Evolutionary conservation across 2,329 filamentous ascomycete genomes (phyloP).

Genomic region (Septoria linicola): DNA sequence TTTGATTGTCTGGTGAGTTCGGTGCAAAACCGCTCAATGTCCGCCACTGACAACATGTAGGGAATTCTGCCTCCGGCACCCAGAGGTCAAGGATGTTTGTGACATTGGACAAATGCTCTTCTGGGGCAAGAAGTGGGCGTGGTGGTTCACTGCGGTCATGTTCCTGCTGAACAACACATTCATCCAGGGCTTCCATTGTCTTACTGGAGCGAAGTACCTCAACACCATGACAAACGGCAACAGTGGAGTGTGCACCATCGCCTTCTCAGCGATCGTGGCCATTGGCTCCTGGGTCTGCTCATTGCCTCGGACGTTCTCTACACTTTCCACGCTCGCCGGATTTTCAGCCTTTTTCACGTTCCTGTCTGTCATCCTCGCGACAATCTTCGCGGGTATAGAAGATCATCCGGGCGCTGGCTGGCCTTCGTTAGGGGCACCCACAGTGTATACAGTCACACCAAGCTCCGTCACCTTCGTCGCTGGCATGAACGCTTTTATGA

Average conservation of each 20-base stretch:
- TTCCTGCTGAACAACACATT: conserved; percentile 86
- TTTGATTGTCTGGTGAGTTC: conserved; percentile 59
- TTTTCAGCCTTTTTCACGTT: conserved; percentile 85
- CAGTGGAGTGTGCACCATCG: conserved; percentile 71
- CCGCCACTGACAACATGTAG: conserved; percentile 43
- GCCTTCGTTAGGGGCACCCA: conserved; percentile 56
- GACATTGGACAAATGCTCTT: conserved; percentile 96
- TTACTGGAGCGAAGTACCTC: conserved; percentile 81
- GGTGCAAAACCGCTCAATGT: background rate
- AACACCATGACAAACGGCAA: conserved; percentile 79
- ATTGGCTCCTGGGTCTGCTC: conserved; percentile 76
- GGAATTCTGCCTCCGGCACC: conserved; percentile 88
- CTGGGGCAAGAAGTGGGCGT: conserved; percentile 74
- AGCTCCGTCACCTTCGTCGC: conserved; percentile 74
- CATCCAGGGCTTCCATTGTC: conserved; percentile 69
- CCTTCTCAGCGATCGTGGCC: conserved; percentile 72
- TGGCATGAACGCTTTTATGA: conserved; percentile 85
- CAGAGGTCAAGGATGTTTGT: conserved; percentile 87
- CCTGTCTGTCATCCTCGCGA: conserved; percentile 78
- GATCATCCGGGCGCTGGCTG: conserved; percentile 62
- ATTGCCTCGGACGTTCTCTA: conserved; percentile 79
- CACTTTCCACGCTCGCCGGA: conserved; percentile 75
- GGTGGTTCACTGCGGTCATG: conserved; percentile 70
- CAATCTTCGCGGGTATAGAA: conserved; percentile 77
- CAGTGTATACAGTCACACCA: conserved; percentile 67